Evolutionary conservation across 441 rosid species (phyloP), one percentile per base, ranked within the genome.

Genomic region (Arabidopsis lyrata): DNA sequence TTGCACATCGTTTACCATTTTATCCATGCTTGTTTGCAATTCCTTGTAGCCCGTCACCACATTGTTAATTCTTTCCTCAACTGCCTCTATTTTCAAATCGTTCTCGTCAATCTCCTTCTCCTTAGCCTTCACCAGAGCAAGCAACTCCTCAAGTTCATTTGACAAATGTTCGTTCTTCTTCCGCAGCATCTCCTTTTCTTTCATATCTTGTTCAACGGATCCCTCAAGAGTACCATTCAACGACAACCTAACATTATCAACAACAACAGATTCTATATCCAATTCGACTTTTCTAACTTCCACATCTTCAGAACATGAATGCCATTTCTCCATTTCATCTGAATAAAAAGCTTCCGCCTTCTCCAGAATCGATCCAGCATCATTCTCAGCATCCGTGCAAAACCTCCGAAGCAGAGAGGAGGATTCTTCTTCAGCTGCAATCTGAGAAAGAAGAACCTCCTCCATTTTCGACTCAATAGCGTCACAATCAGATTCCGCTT

Each of bases 351-450:
- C 71, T 34, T 81, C 82, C 13, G 91, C 87, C 53, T 84, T 82
- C 69, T 78, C 79, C 62, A 82, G 70, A 41, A 89, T 77, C 29
- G 73, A 65, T 74, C 79, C 86, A 5, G 97, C 94, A 29, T 77
- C 80, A 45, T 56, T 70, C 79, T 75, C 80, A 6, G 97, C 90
- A 79, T 86, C 97, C 86, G 68, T 74, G 14, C 89, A 85, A 74
- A 91, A 91, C 54, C 39, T 66, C 20, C 78, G 78, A 62, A 93
- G 90, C 68, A 89, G 79, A 45, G 89, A 71, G 0, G 92, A 88
- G 54, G 92, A 87, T 55, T 91, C 91, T 81, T 88, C 85, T 82
- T 89, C 98, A 8, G 85, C 89, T 18, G 83, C 80, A 64, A 93
- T 84, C 81, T 82, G 96, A 71, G 83, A 82, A 12, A 73, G 59